phyloP scores from a whole-genome alignment of 345 rosid genomes.

The Pugionium dolabratum region DNA sequence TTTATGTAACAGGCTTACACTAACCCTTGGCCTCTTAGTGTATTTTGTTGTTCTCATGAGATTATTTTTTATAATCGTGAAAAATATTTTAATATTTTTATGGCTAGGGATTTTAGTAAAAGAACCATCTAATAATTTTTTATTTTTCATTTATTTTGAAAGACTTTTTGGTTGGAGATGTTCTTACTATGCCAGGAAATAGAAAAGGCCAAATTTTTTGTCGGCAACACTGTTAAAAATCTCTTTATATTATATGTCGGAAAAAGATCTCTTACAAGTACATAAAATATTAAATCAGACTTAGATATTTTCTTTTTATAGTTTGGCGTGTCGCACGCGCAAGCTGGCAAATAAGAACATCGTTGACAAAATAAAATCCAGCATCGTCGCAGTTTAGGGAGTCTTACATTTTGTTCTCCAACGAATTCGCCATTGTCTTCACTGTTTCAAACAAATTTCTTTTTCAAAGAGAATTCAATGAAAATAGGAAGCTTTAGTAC shows the following conservation, averaged over 20 bases:
- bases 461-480: background rate
- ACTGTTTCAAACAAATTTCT: background rate
- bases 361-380: conserved; percentile 6
- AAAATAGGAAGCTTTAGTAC: conserved; percentile 64
- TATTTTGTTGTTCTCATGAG: too few species aligned
- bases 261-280: background rate
- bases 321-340: conserved; percentile 9
- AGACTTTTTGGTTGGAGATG: too few species aligned
- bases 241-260: background rate
- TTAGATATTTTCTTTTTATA: background rate
- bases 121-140: too few species aligned
- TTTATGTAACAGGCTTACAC: too few species aligned
- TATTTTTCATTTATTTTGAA: too few species aligned
- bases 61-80: too few species aligned
- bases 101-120: too few species aligned
- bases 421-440: conserved; percentile 21
- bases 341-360: conserved; percentile 7
- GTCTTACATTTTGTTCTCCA: background rate
- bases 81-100: too few species aligned
- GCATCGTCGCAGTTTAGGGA: conserved; percentile 13
- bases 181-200: too few species aligned
- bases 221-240: background rate
- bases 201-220: background rate
- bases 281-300: background rate
- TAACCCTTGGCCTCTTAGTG: too few species aligned